Percentiles rank a stretch among this genome's conserved stretches.
Conservation (phyloP, 768 basidiomycete species). For the Termitomyces sp. region DNA sequence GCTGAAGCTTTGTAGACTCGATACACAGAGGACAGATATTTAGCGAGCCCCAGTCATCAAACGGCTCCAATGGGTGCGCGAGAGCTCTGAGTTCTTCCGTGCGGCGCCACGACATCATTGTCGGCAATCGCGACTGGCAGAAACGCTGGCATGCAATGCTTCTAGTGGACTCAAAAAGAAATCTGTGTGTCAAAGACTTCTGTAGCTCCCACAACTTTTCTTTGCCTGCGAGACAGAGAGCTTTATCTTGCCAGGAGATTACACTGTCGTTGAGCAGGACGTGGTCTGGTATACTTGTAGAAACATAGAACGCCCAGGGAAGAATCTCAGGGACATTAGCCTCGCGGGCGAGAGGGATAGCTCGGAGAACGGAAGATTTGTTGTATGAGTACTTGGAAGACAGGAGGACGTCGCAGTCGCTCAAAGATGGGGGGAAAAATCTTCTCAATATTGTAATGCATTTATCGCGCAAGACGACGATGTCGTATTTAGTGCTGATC, state of each 20-base stretch:
- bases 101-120: slow-evolving; percentile 22
- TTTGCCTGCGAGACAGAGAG: slow-evolving; percentile 35
- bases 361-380: slow-evolving; percentile 31
- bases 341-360: slow-evolving; percentile 37
- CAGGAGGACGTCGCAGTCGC: slow-evolving; percentile 34
- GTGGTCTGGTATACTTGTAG: slow-evolving; percentile 31
- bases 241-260: slow-evolving; percentile 37
- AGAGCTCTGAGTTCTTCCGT: slow-evolving; percentile 29
- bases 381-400: slow-evolving; percentile 29
- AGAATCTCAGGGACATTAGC: slow-evolving; percentile 35
- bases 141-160: slow-evolving; percentile 20
- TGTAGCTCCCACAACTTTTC: slow-evolving; percentile 34
- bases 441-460: slow-evolving; percentile 32
- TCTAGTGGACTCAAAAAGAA: slow-evolving; percentile 30
- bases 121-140: slow-evolving; percentile 24
- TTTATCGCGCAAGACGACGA: slow-evolving; percentile 31
- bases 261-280: slow-evolving; percentile 28
- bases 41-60: slow-evolving; percentile 27
- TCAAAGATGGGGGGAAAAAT: slow-evolving; percentile 36
- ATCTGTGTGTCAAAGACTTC: slow-evolving; percentile 28
- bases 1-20: slow-evolving; percentile 21
- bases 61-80: slow-evolving; percentile 35
- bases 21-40: slow-evolving; percentile 28
- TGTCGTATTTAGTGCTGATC: slow-evolving; percentile 39
- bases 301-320: slow-evolving; percentile 42